These are phyloP conservation scores for Chaetoceros muelleri DNA, from an alignment of 108 stramenopile genomes.

Conservation along the genomic window DNA sequence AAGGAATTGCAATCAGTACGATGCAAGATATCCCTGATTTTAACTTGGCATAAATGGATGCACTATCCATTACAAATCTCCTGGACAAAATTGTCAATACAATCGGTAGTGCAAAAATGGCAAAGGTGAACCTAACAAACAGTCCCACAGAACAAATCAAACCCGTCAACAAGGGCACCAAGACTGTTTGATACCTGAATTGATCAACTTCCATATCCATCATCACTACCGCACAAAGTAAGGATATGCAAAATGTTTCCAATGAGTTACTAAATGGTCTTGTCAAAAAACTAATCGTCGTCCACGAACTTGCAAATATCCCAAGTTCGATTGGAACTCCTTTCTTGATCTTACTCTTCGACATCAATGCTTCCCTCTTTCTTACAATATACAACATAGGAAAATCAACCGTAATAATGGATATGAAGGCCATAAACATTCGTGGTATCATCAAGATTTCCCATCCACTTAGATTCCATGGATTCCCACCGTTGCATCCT, in stretches of 20 bases:
- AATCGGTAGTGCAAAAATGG: conserved; percentile 48
- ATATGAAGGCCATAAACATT: conserved; percentile 45
- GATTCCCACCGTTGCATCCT: background rate
- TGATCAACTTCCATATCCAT: background rate
- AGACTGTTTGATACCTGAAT: conserved; percentile 1
- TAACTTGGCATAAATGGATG: background rate
- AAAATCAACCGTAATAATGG: conserved; percentile 41
- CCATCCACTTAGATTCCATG: conserved; percentile 35
- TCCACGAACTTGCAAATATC: conserved; percentile 59
- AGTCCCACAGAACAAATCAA: conserved; percentile 44
- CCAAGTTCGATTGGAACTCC: conserved; percentile 32
- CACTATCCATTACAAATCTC: too few species aligned
- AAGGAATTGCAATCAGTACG: too few species aligned
- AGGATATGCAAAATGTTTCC: conserved; percentile 50
- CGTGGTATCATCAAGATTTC: conserved; percentile 59
- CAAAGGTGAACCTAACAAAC: conserved; percentile 69
- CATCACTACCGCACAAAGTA: conserved; percentile 30
- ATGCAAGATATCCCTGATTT: conserved; percentile 1
- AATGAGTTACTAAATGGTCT: conserved; percentile 76
- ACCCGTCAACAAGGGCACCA: conserved; percentile 25
- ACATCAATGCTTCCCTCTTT: conserved; percentile 6
- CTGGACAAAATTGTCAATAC: too few species aligned
- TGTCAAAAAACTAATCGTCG: conserved; percentile 36
- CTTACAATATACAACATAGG: conserved; percentile 29
- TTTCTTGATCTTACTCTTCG: background rate